Evolutionary conservation across 2,329 filamentous ascomycete species (phyloP), one percentile per base, ranked within the genome.

Genomic region (Fusarium verticillioides): DNA sequence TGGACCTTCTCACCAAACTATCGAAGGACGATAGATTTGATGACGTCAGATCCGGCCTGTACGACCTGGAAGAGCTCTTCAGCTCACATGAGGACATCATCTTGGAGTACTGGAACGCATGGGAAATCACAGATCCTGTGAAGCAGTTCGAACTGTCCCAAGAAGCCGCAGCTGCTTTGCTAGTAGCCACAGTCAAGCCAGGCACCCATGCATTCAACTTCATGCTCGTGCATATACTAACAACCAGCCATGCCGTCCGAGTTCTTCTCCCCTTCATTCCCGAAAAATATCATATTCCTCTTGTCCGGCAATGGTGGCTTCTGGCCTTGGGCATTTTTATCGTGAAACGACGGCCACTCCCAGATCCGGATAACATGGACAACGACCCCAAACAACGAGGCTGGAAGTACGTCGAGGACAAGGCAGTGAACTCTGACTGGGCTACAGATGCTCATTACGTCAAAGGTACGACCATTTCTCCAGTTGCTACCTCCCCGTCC

Each of bases 301-400:
- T 99, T 9, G 86, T 98, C 13, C 87, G 93, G 43, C 91, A 97
- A 80, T 98, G 96, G 95, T 97, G 94, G 93, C 84, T 99, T 9
- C 88, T 97, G 46, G 90, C 92, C 1, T 81, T 98, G 46, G 89
- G 91, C 1, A 88, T 95, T 16, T 98, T 96, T 79, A 89, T 97
- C 60, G 84, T 91, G 5, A 92, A 94, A 78, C 84, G 92, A 32
- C 88, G 96, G 26, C 96, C 95, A 2, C 84, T 86, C 65, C 90
- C 97, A 63, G 88, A 93, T 61, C 84, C 89, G n/a, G 88, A 92
- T 63, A 86, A 88, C 34, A 87, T 96, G 64, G 85, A 86, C 9
- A 69, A 73, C 15, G 89, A 94, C 49, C 77, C 90, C n/a, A 86
- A 88, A 43, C 88, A 86, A 4, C 90, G 91, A 76, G 87, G 89